A percentile compares a stretch with the other conserved stretches of the same genome.
These are phyloP conservation scores for Trametes hirsuta DNA, from an alignment of 1,284 basidiomycete genomes.

Conservation along the genomic window DNA sequence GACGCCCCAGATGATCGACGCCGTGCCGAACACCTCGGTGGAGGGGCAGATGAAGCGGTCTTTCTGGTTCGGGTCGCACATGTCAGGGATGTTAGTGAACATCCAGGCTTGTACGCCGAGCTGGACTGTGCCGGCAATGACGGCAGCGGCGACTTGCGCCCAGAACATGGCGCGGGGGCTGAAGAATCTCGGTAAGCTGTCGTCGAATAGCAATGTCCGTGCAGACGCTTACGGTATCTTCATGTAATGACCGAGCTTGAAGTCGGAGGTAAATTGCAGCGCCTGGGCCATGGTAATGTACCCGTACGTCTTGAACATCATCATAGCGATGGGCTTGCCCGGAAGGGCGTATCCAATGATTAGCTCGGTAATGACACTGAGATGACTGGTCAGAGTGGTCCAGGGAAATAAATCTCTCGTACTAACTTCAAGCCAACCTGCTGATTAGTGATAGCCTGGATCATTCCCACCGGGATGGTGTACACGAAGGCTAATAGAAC, in stretches of 20 bases:
- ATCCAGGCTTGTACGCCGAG: constrained; percentile 72
- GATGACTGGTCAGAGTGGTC: background rate
- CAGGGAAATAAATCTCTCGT: background rate
- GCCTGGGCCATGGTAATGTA: constrained; percentile 48
- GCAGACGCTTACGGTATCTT: constrained; percentile 49
- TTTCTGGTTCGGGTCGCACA: constrained; percentile 50
- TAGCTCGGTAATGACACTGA: constrained; percentile 51
- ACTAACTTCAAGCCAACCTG: constrained; percentile 48
- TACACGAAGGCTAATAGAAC: constrained; percentile 40
- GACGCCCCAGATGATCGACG: constrained; percentile 42
- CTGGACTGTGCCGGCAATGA: constrained; percentile 66
- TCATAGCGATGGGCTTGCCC: constrained; percentile 52
- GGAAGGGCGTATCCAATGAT: constrained; percentile 54
- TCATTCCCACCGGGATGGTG: constrained; percentile 55
- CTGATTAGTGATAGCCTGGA: constrained; percentile 58
- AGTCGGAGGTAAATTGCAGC: constrained; percentile 61
- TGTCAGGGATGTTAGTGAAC: constrained; percentile 58
- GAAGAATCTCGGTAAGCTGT: background rate
- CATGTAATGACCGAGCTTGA: constrained; percentile 79
- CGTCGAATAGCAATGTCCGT: too few species aligned
- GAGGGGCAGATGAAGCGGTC: constrained; percentile 56
- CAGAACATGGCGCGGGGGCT: constrained; percentile 59
- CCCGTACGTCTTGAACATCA: constrained; percentile 60
- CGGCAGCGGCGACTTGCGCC: constrained; percentile 61
- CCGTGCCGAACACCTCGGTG: constrained; percentile 39